Conservation (phyloP, 805 yeast genomes). For the Hemisphaericaspora nanyangensis region DNA sequence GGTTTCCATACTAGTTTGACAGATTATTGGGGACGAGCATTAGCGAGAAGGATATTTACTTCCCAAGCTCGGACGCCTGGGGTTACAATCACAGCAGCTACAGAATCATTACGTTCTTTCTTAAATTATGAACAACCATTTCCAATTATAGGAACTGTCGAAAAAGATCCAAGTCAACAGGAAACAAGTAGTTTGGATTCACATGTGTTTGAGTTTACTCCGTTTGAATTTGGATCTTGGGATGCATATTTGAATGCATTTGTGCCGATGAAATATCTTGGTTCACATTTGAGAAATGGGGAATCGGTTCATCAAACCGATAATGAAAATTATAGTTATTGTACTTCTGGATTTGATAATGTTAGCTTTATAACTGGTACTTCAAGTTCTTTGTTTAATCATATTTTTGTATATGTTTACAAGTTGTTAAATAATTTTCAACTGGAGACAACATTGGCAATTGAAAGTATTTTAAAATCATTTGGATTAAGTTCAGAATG, state of each 20-base stretch:
- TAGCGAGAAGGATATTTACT: slow-evolving; percentile 45
- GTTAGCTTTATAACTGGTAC: slow-evolving; percentile 60
- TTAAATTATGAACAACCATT: slow-evolving; percentile 40
- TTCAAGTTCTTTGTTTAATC: slow-evolving; percentile 60
- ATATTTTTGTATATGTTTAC: slow-evolving; percentile 48
- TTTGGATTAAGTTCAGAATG: slow-evolving; percentile 41
- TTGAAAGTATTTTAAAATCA: slow-evolving; percentile 34
- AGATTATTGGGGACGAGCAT: slow-evolving; percentile 67
- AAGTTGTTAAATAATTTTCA: slow-evolving; percentile 29
- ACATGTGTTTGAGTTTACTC: slow-evolving; percentile 55
- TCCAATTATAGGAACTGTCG: slow-evolving; percentile 44
- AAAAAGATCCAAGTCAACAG: slow-evolving; percentile 27
- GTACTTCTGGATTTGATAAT: slow-evolving; percentile 54
- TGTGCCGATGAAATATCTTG: slow-evolving; percentile 48
- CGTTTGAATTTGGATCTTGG: slow-evolving; percentile 70
- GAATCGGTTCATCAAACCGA: slow-evolving; percentile 22
- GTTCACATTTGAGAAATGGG: slow-evolving; percentile 46
- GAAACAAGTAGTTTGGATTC: slow-evolving; percentile 25
- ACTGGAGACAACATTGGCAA: slow-evolving; percentile 27
- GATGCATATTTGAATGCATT: slow-evolving; percentile 46
- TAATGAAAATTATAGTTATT: slow-evolving; percentile 25
- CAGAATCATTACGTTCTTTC: slow-evolving; percentile 31
- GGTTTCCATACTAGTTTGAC: slow-evolving; percentile 60
- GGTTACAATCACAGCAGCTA: slow-evolving; percentile 36
- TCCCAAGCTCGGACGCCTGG: slow-evolving; percentile 29